A percentile compares a stretch with the other conserved stretches of the same genome.
Evolutionary conservation across 108 stramenopile species (phyloP).

Genomic region (Nannochloropsis oceanica): DNA sequence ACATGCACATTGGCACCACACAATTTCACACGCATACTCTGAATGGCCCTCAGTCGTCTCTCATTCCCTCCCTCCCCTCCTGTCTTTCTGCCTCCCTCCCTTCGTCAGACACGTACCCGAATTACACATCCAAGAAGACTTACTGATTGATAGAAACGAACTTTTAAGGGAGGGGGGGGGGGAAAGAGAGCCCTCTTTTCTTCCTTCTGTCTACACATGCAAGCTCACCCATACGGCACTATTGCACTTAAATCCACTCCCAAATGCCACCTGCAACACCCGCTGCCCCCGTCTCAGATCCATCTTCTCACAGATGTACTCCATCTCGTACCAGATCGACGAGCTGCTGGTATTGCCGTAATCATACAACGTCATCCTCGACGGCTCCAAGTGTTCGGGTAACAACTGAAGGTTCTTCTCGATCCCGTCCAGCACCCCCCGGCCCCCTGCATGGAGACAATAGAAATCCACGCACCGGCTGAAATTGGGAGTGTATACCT

Average conservation of each 20-base stretch:
- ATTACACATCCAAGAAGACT: too few species aligned
- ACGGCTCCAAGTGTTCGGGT: constrained; percentile 76
- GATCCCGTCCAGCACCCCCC: constrained; percentile 54
- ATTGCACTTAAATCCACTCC: constrained; percentile 96
- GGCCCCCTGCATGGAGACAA: constrained; percentile 93
- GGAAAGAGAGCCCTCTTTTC: too few species aligned
- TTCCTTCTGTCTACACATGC: neutral
- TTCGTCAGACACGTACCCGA: too few species aligned
- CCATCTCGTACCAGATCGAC: constrained; percentile 95
- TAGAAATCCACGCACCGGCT: constrained; percentile 91
- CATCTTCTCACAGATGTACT: constrained; percentile 63
- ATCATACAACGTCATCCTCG: constrained; percentile 67
- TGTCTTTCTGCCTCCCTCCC: too few species aligned
- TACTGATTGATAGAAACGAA: too few species aligned
- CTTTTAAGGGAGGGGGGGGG: too few species aligned
- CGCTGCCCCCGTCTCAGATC: constrained; percentile 45
- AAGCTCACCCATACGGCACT: constrained; percentile 77
- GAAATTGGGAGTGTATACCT: constrained; percentile 84
- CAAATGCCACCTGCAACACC: constrained; percentile 83
- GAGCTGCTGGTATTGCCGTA: constrained; percentile 92
- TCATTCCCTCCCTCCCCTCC: too few species aligned
- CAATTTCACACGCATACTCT: too few species aligned
- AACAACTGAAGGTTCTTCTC: constrained; percentile 89
- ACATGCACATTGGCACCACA: too few species aligned
- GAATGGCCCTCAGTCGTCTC: too few species aligned